These are phyloP conservation scores for Euphorbia schlechtendalii DNA, from an alignment of 441 rosid genomes.

Conservation along the genomic window DNA sequence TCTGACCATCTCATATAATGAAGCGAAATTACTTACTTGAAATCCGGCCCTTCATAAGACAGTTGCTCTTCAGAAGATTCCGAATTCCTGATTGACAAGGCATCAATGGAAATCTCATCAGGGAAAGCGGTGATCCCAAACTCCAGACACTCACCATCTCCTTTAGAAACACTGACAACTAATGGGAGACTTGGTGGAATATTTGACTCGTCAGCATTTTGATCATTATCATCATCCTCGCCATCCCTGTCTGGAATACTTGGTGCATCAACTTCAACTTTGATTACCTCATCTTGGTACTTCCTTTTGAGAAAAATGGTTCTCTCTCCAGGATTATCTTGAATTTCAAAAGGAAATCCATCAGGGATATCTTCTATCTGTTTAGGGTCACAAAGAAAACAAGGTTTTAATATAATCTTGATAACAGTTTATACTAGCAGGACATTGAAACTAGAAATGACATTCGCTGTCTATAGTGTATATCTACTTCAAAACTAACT, in stretches of 20 bases:
- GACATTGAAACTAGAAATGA: background rate
- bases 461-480: background rate
- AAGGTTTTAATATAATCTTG: too few species aligned
- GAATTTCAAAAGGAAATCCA: constrained; percentile 51
- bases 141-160: constrained; percentile 38
- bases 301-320: constrained; percentile 37
- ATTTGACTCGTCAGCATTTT: constrained; percentile 16
- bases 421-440: too few species aligned
- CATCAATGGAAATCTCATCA: constrained; percentile 51
- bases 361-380: constrained; percentile 42
- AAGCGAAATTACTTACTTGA: constrained; percentile 59
- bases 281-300: constrained; percentile 45
- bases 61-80: constrained; percentile 35
- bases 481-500: background rate
- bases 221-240: constrained; percentile 14
- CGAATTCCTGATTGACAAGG: constrained; percentile 40
- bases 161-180: constrained; percentile 49
- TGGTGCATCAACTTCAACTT: constrained; percentile 52
- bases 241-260: constrained; percentile 14
- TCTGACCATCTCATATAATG: too few species aligned
- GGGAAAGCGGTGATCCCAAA: constrained; percentile 53
- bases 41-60: constrained; percentile 69
- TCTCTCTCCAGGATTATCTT: constrained; percentile 56
- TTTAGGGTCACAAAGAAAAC: constrained; percentile 2
- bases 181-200: constrained; percentile 30